These are phyloP conservation scores for Pythium phragmiticola DNA, from an alignment of 352 stramenopile genomes.

Conservation along the genomic window DNA sequence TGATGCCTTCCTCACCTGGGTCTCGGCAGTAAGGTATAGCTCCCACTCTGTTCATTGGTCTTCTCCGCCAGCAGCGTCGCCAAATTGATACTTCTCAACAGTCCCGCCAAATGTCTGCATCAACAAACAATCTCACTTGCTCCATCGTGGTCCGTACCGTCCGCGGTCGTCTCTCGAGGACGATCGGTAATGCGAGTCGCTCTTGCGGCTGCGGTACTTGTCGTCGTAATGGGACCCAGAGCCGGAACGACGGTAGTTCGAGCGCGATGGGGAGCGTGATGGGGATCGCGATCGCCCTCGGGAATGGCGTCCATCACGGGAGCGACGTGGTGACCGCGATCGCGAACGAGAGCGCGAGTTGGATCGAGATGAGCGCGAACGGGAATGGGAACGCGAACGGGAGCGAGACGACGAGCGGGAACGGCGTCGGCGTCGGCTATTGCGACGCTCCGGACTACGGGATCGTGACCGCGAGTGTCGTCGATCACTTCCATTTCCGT, in stretches of 20 bases:
- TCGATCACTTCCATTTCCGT: conserved; percentile 7
- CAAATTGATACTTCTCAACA: not conserved
- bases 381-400: conserved; percentile 24
- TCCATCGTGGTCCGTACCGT: conserved; percentile 15
- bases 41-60: not conserved
- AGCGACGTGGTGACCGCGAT: conserved; percentile 33
- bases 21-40: not conserved
- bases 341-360: conserved; percentile 36
- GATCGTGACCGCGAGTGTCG: conserved; percentile 14
- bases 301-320: conserved; percentile 24
- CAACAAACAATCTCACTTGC: not conserved
- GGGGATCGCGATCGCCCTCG: conserved; percentile 17
- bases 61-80: not conserved
- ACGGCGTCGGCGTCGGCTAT: conserved; percentile 9
- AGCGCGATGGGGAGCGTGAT: conserved; percentile 16
- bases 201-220: conserved; percentile 20
- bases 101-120: not conserved
- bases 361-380: conserved; percentile 19
- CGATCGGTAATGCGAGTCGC: conserved; percentile 15
- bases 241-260: conserved; percentile 9
- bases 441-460: conserved; percentile 21
- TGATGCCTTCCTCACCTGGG: not conserved
- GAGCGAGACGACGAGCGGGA: conserved; percentile 34
- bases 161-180: conserved; percentile 23
- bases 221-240: conserved; percentile 19